Conservation (phyloP, 768 basidiomycete species). For the Suillus clintonianus region DNA sequence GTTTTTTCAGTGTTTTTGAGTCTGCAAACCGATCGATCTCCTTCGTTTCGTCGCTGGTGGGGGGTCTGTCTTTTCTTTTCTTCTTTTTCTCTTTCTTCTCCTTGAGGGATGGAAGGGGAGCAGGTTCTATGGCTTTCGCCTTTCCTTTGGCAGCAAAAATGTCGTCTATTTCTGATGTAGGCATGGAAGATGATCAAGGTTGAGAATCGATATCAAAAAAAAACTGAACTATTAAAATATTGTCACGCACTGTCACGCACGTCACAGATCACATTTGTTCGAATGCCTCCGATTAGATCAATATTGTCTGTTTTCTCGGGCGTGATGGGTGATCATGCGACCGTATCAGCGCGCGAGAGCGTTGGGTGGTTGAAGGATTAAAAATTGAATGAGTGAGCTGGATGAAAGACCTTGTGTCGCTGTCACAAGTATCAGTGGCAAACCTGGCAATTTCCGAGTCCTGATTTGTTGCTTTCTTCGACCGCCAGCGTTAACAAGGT, state of each 20-base stretch:
- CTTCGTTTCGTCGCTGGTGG: not conserved
- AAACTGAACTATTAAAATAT: constrained; percentile 4
- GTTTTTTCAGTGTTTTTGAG: constrained; percentile 26
- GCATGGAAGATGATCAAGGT: constrained; percentile 29
- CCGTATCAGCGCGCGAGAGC: not conserved
- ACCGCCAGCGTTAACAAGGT: constrained; percentile 3
- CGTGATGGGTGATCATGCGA: not conserved
- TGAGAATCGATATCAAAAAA: constrained; percentile 11
- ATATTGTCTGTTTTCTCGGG: not conserved
- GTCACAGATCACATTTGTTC: not conserved
- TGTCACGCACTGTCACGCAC: not conserved
- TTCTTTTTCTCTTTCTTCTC: constrained; percentile 52
- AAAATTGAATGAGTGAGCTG: not conserved
- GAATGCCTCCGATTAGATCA: not conserved
- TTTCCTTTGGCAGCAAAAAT: constrained; percentile 69
- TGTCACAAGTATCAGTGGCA: not conserved
- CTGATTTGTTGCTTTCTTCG: constrained; percentile 4
- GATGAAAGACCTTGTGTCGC: constrained; percentile 8
- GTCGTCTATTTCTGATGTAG: constrained; percentile 81
- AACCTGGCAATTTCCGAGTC: not conserved
- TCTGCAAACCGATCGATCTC: constrained; percentile 10
- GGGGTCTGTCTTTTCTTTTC: constrained; percentile 28
- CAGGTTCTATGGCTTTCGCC: constrained; percentile 23
- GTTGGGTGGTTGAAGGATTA: not conserved
- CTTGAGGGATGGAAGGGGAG: constrained; percentile 29